Evolutionary conservation across 257 asterid genomes (phyloP).

Genomic region (Marsdenia floribunda): DNA sequence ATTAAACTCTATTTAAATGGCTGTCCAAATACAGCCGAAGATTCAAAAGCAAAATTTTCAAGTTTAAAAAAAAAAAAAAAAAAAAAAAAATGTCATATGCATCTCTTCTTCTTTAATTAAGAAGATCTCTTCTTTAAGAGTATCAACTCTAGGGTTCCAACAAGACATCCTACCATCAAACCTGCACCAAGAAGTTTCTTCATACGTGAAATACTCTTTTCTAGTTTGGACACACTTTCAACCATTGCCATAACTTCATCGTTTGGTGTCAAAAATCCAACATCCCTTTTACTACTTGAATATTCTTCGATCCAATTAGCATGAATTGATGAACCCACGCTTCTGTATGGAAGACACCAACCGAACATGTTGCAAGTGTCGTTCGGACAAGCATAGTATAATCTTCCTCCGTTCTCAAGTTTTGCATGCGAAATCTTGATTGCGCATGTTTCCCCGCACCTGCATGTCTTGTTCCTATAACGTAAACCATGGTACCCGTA

Average conservation of each 20-base stretch:
- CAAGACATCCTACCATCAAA: neutral
- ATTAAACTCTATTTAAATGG: too few relatives aligned
- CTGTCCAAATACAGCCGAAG: too few relatives aligned
- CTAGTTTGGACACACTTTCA: neutral
- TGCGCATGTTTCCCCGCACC: constrained; percentile 1
- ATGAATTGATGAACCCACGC: neutral
- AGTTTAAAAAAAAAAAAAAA: too few relatives aligned
- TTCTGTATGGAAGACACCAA: neutral
- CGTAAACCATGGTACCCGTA: neutral
- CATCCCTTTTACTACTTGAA: neutral
- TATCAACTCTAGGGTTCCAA: neutral
- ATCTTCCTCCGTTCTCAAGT: neutral
- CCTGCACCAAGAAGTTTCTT: neutral
- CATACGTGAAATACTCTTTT: neutral
- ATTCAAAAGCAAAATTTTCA: too few relatives aligned
- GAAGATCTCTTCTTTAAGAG: neutral
- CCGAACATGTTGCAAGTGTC: neutral
- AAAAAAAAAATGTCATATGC: too few relatives aligned
- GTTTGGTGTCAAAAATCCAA: neutral
- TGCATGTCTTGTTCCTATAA: neutral
- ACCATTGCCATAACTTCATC: neutral
- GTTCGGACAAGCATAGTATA: neutral
- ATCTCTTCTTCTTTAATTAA: too few relatives aligned
- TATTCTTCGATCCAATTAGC: neutral
- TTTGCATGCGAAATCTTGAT: neutral